These are phyloP conservation scores for Cucurbita argyrosperma DNA, from an alignment of 306 rosid genomes.

Conservation along the genomic window DNA sequence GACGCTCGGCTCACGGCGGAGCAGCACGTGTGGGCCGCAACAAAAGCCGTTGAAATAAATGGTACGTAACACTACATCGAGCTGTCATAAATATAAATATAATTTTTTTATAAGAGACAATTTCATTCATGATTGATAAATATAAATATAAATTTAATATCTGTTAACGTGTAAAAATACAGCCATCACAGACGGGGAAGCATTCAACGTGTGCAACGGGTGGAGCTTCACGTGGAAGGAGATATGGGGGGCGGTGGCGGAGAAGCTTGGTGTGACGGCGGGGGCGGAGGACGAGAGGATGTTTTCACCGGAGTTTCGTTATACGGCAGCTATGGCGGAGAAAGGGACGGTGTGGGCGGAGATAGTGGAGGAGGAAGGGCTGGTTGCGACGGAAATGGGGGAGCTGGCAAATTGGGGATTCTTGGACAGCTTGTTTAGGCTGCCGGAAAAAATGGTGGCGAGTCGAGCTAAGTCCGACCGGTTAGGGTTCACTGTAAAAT, in stretches of 20 bases:
- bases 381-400: conserved; percentile 42
- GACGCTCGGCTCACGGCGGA: conserved; percentile 86
- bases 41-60: conserved; percentile 4
- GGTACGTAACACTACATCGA: not conserved
- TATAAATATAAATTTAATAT: too few relatives aligned
- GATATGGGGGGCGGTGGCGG: conserved; percentile 56
- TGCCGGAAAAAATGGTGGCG: conserved; percentile 56
- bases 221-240: conserved; percentile 66
- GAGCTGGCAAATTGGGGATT: conserved; percentile 75
- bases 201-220: conserved; percentile 64
- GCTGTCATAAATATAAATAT: too few relatives aligned
- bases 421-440: conserved; percentile 57
- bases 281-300: conserved; percentile 14
- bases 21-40: conserved; percentile 76
- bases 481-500: conserved; percentile 42
- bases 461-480: conserved; percentile 57
- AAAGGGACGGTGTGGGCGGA: conserved; percentile 61
- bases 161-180: too few relatives aligned
- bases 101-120: too few relatives aligned
- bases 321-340: conserved; percentile 41
- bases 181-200: conserved; percentile 23
- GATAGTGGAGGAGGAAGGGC: conserved; percentile 53
- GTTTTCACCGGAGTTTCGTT: conserved; percentile 39
- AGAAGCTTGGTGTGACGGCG: conserved; percentile 31
- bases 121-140: too few relatives aligned